Percentiles rank a stretch among this genome's conserved stretches.
These are phyloP conservation scores for Yueomyces sp. DNA, from an alignment of 805 yeast species.

Conservation along the genomic window DNA sequence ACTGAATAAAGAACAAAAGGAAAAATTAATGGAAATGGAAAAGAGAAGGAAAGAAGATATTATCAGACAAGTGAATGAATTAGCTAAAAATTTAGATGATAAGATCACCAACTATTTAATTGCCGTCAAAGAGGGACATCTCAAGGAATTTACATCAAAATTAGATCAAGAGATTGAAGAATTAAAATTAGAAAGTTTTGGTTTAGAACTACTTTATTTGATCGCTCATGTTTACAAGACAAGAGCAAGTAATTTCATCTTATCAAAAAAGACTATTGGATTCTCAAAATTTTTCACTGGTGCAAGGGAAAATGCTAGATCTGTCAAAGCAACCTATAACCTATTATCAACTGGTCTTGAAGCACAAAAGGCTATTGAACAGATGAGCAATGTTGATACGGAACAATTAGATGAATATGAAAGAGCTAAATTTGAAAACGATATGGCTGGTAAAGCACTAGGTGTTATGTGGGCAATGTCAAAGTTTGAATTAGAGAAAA, in stretches of 20 bases:
- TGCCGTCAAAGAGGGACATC: slow-evolving; percentile 34
- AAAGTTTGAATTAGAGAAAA: slow-evolving; percentile 68
- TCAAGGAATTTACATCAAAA: slow-evolving; percentile 36
- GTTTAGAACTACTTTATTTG: slow-evolving; percentile 71
- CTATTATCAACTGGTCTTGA: slow-evolving; percentile 77
- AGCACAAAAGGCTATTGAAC: slow-evolving; percentile 68
- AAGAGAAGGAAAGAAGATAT: slow-evolving; percentile 40
- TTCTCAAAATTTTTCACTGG: slow-evolving; percentile 72
- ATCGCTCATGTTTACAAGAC: slow-evolving; percentile 68
- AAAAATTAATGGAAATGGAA: slow-evolving; percentile 37
- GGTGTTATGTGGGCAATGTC: slow-evolving; percentile 96
- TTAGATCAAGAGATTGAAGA: slow-evolving; percentile 56
- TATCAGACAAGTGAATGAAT: slow-evolving; percentile 35
- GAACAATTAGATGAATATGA: slow-evolving; percentile 44
- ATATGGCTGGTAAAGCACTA: slow-evolving; percentile 75
- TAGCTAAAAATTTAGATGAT: slow-evolving; percentile 34
- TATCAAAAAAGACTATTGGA: slow-evolving; percentile 73
- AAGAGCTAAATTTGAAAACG: slow-evolving; percentile 66
- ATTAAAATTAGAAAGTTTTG: slow-evolving; percentile 89
- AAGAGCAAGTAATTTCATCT: slow-evolving; percentile 62
- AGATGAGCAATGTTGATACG: slow-evolving; percentile 57
- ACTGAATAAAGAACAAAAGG: slow-evolving; percentile 30
- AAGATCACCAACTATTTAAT: slow-evolving; percentile 33
- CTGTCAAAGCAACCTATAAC: slow-evolving; percentile 71
- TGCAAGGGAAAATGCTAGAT: slow-evolving; percentile 71